phyloP scores from a whole-genome alignment of 73 alveolate species.

The Paramecium sexaurelia region DNA sequence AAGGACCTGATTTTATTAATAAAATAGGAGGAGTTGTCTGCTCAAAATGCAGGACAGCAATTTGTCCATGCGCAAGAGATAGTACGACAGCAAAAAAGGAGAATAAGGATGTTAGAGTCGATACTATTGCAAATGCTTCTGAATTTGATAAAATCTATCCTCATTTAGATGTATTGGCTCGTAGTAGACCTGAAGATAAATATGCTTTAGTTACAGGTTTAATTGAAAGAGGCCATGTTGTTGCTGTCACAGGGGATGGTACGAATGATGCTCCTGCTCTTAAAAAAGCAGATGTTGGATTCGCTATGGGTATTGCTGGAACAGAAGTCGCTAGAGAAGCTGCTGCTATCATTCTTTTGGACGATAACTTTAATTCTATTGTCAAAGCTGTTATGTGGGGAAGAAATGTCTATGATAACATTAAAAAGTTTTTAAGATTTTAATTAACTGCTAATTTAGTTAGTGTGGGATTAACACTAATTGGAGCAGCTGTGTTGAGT shows the following conservation, averaged over 20 bases:
- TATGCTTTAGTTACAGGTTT: constrained; percentile 94
- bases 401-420: constrained; percentile 89
- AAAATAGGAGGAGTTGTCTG: constrained; percentile 89
- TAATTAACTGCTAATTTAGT: constrained; percentile 93
- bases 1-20: constrained; percentile 80
- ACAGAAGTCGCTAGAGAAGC: constrained; percentile 98
- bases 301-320: constrained; percentile 98
- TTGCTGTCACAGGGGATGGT: constrained; percentile 99
- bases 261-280: constrained; percentile 99
- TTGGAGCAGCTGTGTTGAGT: constrained; percentile 86
- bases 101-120: constrained; percentile 63
- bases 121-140: constrained; percentile 60
- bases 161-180: constrained; percentile 90
- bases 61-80: constrained; percentile 73
- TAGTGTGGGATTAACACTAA: constrained; percentile 84
- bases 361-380: constrained; percentile 96
- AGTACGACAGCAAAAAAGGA: constrained; percentile 51
- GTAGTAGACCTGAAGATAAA: constrained; percentile 98
- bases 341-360: constrained; percentile 93
- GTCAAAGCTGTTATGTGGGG: constrained; percentile 93
- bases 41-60: constrained; percentile 71
- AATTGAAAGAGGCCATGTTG: constrained; percentile 91
- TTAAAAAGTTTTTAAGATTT: constrained; percentile 89
- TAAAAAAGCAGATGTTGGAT: constrained; percentile 95
- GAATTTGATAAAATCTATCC: constrained; percentile 67